Conservation (phyloP, 2,329 filamentous ascomycete species). For the Diaporthe citri region DNA sequence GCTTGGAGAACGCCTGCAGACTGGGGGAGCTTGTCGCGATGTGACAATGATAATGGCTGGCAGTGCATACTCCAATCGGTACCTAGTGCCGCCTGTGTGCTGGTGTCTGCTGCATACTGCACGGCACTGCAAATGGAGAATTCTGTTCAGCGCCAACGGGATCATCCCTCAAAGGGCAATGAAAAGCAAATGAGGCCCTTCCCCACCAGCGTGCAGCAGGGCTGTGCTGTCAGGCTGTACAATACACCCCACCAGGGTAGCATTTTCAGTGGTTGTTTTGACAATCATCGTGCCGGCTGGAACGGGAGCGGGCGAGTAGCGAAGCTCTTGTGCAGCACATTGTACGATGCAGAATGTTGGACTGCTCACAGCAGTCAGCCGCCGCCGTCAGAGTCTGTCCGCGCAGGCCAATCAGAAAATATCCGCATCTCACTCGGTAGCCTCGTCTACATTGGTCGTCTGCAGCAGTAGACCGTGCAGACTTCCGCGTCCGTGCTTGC, state of each 20-base stretch:
- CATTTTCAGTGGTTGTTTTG: constrained; percentile 1
- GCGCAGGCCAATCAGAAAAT: constrained; percentile 3
- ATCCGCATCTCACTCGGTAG: constrained; percentile 9
- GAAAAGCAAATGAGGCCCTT: neutral
- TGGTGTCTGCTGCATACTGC: neutral
- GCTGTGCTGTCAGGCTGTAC: constrained; percentile 31
- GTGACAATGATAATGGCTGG: constrained; percentile 11
- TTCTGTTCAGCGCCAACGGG: neutral
- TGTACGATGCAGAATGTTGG: neutral
- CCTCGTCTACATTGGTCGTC: neutral
- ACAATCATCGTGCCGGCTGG: constrained; percentile 17
- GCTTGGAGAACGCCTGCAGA: neutral
- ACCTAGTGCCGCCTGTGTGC: constrained; percentile 25
- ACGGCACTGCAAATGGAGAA: neutral
- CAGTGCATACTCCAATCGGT: constrained; percentile 21
- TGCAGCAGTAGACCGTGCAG: neutral
- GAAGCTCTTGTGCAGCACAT: neutral
- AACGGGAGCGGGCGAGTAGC: neutral
- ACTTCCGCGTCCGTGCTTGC: neutral
- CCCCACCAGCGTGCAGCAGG: constrained; percentile 14
- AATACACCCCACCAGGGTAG: constrained; percentile 1
- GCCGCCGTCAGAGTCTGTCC: neutral
- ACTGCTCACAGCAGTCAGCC: neutral
- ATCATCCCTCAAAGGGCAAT: constrained; percentile 3
- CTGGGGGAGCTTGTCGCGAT: constrained; percentile 15